phyloP scores from a whole-genome alignment of 108 stramenopile species.

The Licmophora abbreviata region DNA sequence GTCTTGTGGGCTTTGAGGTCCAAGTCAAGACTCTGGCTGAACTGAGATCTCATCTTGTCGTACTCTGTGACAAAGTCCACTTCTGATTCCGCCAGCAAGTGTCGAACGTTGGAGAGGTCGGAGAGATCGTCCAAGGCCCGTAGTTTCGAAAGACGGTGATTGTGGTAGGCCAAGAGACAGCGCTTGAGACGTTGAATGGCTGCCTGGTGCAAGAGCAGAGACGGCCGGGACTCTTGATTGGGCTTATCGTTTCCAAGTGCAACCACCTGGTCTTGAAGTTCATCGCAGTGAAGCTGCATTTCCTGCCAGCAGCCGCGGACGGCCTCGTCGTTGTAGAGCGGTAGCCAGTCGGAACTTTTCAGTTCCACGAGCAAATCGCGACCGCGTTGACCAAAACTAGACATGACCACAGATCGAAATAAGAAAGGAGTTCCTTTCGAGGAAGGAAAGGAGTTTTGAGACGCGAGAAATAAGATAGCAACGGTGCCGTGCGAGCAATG shows the following conservation, averaged over 20 bases:
- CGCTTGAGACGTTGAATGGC: slow-evolving; percentile 88
- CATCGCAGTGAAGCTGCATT: slow-evolving; percentile 43
- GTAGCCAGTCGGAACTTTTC: slow-evolving; percentile 84
- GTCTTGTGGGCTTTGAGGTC: slow-evolving; percentile 40
- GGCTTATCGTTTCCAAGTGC: slow-evolving; percentile 21
- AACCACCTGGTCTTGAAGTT: slow-evolving; percentile 42
- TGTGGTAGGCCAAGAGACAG: slow-evolving; percentile 88
- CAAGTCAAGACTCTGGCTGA: slow-evolving; percentile 33
- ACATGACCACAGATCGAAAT: too few species aligned
- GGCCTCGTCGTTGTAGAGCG: slow-evolving; percentile 83
- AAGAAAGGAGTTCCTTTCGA: too few species aligned
- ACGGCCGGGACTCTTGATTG: slow-evolving; percentile 45
- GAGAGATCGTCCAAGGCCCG: neutral
- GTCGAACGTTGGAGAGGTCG: slow-evolving; percentile 22
- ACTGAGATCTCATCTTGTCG: slow-evolving; percentile 44
- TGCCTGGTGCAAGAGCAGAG: slow-evolving; percentile 78
- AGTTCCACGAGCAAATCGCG: slow-evolving; percentile 86
- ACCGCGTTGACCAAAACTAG: slow-evolving; percentile 25
- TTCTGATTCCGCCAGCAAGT: slow-evolving; percentile 36
- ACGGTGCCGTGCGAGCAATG: too few species aligned
- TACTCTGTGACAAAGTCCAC: slow-evolving; percentile 64
- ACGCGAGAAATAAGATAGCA: too few species aligned
- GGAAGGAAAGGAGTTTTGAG: too few species aligned
- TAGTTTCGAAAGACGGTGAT: slow-evolving; percentile 25
- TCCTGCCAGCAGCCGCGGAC: slow-evolving; percentile 57